A percentile compares a stretch with the other conserved stretches of the same genome.
Conservation (phyloP, 2,329 filamentous ascomycete genomes). For the Fusarium sp. region DNA sequence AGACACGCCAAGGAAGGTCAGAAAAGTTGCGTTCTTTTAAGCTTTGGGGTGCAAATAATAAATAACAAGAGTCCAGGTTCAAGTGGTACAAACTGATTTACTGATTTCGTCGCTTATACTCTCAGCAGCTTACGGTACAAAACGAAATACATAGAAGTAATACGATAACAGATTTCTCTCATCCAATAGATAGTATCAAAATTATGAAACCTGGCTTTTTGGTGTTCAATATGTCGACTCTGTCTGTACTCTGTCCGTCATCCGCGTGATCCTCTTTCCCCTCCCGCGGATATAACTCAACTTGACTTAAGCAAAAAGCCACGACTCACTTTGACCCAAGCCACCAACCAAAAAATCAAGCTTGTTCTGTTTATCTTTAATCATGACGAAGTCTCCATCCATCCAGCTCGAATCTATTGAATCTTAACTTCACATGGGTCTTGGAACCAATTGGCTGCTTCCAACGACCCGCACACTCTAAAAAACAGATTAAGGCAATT, state of each 20-base stretch:
- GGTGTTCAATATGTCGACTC: background rate
- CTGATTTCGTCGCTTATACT: background rate
- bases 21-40: background rate
- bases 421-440: constrained; percentile 1
- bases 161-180: background rate
- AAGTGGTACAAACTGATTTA: background rate
- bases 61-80: background rate
- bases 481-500: constrained; percentile 16
- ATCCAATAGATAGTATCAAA: background rate
- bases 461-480: background rate
- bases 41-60: background rate
- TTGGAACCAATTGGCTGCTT: too few species aligned
- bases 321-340: background rate
- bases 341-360: background rate
- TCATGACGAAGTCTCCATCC: background rate
- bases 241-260: background rate
- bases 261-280: background rate
- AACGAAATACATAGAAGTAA: background rate
- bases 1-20: background rate
- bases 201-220: background rate
- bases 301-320: background rate
- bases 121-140: background rate
- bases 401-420: constrained; percentile 8
- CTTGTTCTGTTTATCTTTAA: too few species aligned
- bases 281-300: background rate